A percentile compares a stretch with the other conserved stretches of the same genome.
Evolutionary conservation across 164 flowering plant genomes (phyloP).

Genomic region (Protea cynaroides): DNA sequence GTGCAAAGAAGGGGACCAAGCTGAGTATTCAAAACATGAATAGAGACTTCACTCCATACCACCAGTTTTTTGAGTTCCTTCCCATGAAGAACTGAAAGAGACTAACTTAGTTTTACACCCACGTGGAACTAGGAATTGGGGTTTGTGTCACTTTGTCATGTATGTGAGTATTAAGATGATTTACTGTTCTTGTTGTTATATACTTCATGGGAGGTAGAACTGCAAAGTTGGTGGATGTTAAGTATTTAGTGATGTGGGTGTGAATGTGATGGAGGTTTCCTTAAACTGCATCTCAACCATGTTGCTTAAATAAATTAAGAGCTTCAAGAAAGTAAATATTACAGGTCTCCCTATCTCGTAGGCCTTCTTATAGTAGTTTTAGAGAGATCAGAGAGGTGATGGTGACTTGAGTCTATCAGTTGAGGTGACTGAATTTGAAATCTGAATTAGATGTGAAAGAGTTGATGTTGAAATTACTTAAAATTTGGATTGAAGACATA

Average conservation of each 20-base stretch:
- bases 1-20: slow-evolving; percentile 12
- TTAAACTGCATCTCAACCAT: slow-evolving; percentile 32
- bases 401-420: slow-evolving; percentile 4
- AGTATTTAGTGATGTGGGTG: slow-evolving; percentile 9
- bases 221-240: background rate
- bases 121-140: background rate
- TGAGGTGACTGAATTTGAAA: slow-evolving; percentile 11
- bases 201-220: slow-evolving; percentile 20
- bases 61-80: slow-evolving; percentile 70
- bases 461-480: slow-evolving; percentile 27
- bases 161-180: slow-evolving; percentile 7
- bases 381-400: slow-evolving; percentile 6
- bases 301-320: slow-evolving; percentile 19
- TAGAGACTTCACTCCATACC: slow-evolving; percentile 22
- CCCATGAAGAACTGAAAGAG: slow-evolving; percentile 45
- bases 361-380: slow-evolving; percentile 16
- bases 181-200: slow-evolving; percentile 16
- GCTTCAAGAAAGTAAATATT: slow-evolving; percentile 7
- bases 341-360: slow-evolving; percentile 1
- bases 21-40: slow-evolving; percentile 10
- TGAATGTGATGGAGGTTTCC: slow-evolving; percentile 21
- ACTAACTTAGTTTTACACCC: background rate
- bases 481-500: slow-evolving; percentile 13
- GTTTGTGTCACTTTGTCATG: slow-evolving; percentile 1
- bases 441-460: slow-evolving; percentile 19